Evolutionary conservation across 345 rosid species (phyloP), one percentile per base, ranked within the genome.

Genomic region (Hibiscus tridactylites): DNA sequence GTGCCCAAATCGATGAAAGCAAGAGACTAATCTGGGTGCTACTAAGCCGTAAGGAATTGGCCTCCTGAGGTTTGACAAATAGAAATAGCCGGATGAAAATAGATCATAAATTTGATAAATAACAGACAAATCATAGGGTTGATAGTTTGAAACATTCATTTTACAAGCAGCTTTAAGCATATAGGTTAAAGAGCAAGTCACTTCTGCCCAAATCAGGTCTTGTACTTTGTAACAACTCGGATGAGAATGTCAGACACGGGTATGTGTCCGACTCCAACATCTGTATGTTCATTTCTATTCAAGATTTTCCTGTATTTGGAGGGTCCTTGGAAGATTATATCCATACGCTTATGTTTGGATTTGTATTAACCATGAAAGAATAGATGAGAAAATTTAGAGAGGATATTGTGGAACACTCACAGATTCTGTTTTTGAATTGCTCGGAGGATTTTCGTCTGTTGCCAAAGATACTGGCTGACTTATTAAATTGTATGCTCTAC

Each of bases 1-100:
- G 91, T 68, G 91, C 96, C 97, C 98, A 96, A 73, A 96, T 81
- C 73, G 98, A 91, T 79, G 97, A 89, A 71, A 92, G 92, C 84
- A 92, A 79, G 72, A 92, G 91, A 76, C 89, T 85, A 75, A 96
- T 96, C 88, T 96, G 99, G 76, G 79, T 91, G 79, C 92, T 92
- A 72, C 96, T 92, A 83, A 96, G 78, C 84, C 98, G 87, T 75
- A 91, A 81, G 71, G 86, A 86, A 78, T 73, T 79, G 78, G 79
- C 83, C 75, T 83, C 97, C 97, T 92, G 90, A 73, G 71, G 68
- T 57, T 71, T 66, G 75, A 64, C 7, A 37, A 58, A 53, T 11
- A 70, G 19, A 75, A 28, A 57, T 71, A 53, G 28, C 68, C 56
- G 56, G 12, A 29, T 49, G 69, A 59, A 70, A 6, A 73, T 26